Conservation (phyloP, 1,284 basidiomycete species). For the Malassezia japonica region DNA sequence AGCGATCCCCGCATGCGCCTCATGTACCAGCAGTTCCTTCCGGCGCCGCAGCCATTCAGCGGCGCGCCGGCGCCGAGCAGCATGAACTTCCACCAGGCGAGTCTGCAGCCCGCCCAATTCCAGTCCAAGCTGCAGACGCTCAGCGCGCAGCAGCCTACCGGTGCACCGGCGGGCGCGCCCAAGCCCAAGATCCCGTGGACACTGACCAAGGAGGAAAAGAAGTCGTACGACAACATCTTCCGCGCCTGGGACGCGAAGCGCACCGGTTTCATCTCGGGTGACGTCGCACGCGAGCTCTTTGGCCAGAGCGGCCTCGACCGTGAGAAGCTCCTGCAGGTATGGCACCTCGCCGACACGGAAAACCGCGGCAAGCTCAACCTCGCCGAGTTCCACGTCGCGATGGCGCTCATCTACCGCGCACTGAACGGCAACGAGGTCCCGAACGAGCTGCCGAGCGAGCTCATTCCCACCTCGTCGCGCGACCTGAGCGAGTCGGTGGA, state of each 20-base stretch:
- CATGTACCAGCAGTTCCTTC: conserved; percentile 46
- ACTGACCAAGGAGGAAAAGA: conserved; percentile 80
- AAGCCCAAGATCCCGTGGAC: conserved; percentile 75
- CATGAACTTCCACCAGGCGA: conserved; percentile 45
- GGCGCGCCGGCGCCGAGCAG: conserved; percentile 38
- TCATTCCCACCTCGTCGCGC: conserved; percentile 81
- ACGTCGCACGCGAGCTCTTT: conserved; percentile 83
- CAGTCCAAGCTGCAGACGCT: conserved; percentile 40
- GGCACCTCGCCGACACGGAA: conserved; percentile 53
- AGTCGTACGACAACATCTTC: conserved; percentile 94
- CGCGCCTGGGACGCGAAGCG: conserved; percentile 80
- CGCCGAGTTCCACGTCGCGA: conserved; percentile 95
- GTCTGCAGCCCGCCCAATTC: conserved; percentile 44
- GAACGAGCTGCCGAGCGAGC: conserved; percentile 72
- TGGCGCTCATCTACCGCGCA: conserved; percentile 86
- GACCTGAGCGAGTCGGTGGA: conserved; percentile 86
- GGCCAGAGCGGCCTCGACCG: conserved; percentile 80
- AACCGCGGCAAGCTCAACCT: conserved; percentile 57
- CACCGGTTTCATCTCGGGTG: conserved; percentile 77
- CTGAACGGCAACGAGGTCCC: conserved; percentile 82
- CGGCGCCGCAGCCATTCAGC: conserved; percentile 43
- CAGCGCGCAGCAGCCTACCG: conserved; percentile 58
- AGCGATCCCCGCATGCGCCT: conserved; percentile 44
- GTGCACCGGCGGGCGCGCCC: conserved; percentile 52
- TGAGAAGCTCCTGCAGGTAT: conserved; percentile 86